A percentile compares a stretch with the other conserved stretches of the same genome.
Conservation (phyloP, 2,329 filamentous ascomycete genomes). For the Onygenales sp. region DNA sequence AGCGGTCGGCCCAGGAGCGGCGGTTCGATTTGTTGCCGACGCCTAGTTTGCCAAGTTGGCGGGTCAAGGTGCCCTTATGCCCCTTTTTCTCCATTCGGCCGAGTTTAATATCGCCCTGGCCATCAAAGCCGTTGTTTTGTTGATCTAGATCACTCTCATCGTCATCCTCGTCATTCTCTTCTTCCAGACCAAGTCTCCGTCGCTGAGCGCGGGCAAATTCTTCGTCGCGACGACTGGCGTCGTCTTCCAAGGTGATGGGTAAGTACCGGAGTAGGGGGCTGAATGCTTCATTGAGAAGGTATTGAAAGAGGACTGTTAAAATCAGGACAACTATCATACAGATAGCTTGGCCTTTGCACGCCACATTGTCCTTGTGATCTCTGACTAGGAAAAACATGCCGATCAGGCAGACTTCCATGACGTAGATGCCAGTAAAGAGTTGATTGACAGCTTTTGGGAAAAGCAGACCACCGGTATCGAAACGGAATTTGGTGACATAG, state of each 20-base stretch:
- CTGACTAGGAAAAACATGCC: conserved; percentile 77
- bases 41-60: conserved; percentile 16
- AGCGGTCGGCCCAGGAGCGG: conserved; percentile 36
- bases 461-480: conserved; percentile 84
- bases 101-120: conserved; percentile 42
- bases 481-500: conserved; percentile 81
- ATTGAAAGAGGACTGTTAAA: conserved; percentile 68
- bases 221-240: conserved; percentile 82
- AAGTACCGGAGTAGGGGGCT: conserved; percentile 77
- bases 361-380: conserved; percentile 43
- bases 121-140: conserved; percentile 28
- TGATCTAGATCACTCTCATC: conserved; percentile 33
- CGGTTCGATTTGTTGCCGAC: conserved; percentile 12
- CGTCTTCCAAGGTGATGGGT: conserved; percentile 91
- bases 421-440: conserved; percentile 86
- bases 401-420: conserved; percentile 85
- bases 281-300: conserved; percentile 73
- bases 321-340: conserved; percentile 69
- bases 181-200: conserved; percentile 54
- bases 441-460: conserved; percentile 93
- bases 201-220: conserved; percentile 76
- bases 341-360: conserved; percentile 68
- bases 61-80: conserved; percentile 7
- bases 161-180: conserved; percentile 39
- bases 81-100: conserved; percentile 9